These are phyloP conservation scores for Hypoxylon sp. DNA, from an alignment of 2,329 filamentous ascomycete species.

Conservation along the genomic window DNA sequence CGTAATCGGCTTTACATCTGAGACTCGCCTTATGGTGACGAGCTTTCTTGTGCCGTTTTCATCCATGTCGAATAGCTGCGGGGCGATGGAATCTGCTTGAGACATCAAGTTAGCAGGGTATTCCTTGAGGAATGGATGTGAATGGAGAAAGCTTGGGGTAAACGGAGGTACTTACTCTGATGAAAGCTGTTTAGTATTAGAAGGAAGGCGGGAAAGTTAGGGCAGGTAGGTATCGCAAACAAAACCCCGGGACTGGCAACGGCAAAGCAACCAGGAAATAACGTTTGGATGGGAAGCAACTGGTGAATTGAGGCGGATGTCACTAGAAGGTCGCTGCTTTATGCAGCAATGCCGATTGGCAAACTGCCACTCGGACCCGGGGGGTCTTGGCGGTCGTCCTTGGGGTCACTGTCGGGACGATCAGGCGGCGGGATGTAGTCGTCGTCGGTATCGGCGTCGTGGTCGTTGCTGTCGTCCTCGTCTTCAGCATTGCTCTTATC, in stretches of 20 bases:
- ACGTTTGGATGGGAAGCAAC: neutral
- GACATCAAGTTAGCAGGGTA: neutral
- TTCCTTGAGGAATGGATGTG: neutral
- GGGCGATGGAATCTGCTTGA: neutral
- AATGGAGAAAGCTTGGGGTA: neutral
- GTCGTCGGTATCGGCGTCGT: neutral
- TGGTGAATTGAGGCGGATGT: too few species aligned
- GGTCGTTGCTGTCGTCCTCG: neutral
- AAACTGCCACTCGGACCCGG: neutral
- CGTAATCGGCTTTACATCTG: neutral
- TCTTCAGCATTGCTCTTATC: neutral
- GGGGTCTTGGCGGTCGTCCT: neutral
- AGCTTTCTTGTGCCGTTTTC: neutral
- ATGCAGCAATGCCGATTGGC: neutral
- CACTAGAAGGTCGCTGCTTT: neutral
- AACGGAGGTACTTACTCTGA: neutral
- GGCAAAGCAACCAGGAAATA: neutral
- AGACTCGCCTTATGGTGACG: slow-evolving; percentile 10
- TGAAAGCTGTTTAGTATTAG: neutral
- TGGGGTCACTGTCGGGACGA: neutral
- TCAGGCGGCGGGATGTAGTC: neutral
- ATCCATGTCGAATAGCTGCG: neutral
- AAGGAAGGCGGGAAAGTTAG: neutral
- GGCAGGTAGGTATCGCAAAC: neutral
- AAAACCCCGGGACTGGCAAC: neutral